A percentile compares a stretch with the other conserved stretches of the same genome.
Evolutionary conservation across 2,329 filamentous ascomycete genomes (phyloP).

Genomic region (Orbilia blumenaviensis): DNA sequence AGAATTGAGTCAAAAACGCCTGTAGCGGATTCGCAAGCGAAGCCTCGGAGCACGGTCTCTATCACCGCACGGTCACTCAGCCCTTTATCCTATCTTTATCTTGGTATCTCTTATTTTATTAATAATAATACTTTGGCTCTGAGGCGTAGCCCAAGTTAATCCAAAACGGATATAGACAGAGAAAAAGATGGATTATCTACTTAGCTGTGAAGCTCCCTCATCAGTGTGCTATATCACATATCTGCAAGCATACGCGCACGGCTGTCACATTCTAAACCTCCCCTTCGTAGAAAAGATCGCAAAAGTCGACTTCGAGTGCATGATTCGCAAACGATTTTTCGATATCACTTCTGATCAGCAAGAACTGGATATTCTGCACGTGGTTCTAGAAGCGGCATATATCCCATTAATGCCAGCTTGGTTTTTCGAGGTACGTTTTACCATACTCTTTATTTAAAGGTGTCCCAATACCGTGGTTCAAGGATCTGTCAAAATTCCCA

Average conservation of each 20-base stretch:
- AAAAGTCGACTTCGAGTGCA: conserved; percentile 51
- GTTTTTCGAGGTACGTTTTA: conserved; percentile 52
- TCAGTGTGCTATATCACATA: conserved; percentile 45
- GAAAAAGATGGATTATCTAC: conserved; percentile 36
- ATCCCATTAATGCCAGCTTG: conserved; percentile 51
- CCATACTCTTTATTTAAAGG: no score
- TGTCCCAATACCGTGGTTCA: conserved; percentile 47
- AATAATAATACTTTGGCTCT: no score
- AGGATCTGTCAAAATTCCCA: not conserved
- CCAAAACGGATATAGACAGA: no score
- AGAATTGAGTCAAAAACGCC: not conserved
- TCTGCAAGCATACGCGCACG: conserved; percentile 47
- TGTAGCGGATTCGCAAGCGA: not conserved
- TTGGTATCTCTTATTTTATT: no score
- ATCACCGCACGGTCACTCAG: not conserved
- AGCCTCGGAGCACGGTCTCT: not conserved
- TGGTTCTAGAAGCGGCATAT: conserved; percentile 40
- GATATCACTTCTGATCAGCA: conserved; percentile 19
- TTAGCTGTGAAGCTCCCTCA: conserved; percentile 40
- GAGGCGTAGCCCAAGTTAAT: no score
- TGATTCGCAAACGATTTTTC: conserved; percentile 51
- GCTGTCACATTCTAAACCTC: conserved; percentile 49
- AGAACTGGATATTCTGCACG: conserved; percentile 23
- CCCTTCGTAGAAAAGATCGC: conserved; percentile 51
- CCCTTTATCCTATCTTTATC: no score